phyloP scores from a whole-genome alignment of 106 monocot genomes.

The Narthecium ossifragum region DNA sequence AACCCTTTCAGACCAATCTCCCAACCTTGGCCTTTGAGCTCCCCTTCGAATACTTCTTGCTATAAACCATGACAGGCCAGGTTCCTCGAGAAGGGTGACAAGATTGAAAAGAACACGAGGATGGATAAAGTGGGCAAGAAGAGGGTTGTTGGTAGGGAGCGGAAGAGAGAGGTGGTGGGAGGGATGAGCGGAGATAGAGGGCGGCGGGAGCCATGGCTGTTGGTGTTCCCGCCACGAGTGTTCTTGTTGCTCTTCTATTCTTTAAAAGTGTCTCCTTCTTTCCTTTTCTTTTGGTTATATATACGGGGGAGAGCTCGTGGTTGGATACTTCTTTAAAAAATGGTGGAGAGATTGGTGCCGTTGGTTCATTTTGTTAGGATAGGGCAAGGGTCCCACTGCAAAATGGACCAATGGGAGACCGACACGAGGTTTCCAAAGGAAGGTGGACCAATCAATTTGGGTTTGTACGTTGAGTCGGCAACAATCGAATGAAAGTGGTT shows the following conservation, averaged over 20 bases:
- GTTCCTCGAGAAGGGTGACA: constrained; percentile 4
- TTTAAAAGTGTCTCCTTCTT: neutral
- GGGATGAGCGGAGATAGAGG: neutral
- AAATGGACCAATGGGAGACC: no score
- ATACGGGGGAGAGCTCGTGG: no score
- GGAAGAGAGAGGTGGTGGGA: neutral
- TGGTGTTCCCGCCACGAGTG: neutral
- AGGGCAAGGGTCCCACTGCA: no score
- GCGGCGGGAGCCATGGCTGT: neutral
- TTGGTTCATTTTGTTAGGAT: no score
- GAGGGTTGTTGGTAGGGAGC: neutral
- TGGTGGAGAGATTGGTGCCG: neutral
- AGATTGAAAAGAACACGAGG: neutral
- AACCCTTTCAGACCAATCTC: no score
- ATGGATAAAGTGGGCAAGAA: neutral
- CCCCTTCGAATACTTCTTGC: neutral
- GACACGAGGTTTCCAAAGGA: no score
- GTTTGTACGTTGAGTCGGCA: no score
- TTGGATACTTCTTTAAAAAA: neutral
- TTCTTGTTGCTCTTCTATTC: neutral
- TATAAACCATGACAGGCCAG: neutral
- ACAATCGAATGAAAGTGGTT: no score
- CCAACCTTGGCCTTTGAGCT: neutral
- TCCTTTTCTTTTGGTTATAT: no score
- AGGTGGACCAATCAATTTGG: no score